Conservation (phyloP, 495 filamentous ascomycete genomes). For the Lentithecium fluviatile region DNA sequence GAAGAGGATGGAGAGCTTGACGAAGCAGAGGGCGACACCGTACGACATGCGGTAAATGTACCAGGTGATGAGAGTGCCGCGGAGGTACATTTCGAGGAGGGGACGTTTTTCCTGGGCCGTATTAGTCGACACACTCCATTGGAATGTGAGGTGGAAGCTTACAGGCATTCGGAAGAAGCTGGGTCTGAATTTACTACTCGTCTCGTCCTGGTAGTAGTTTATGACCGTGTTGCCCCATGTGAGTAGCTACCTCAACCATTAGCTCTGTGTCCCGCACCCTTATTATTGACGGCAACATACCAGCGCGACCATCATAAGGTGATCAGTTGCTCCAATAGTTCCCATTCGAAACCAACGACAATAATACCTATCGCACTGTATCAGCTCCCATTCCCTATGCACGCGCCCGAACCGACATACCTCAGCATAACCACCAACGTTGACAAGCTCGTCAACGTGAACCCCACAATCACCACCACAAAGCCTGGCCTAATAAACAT, state of each 20-base stretch:
- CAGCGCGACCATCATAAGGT: conserved; percentile 27
- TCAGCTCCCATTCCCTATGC: neutral
- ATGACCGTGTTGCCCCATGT: conserved; percentile 32
- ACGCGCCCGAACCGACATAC: conserved; percentile 6
- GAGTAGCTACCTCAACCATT: conserved; percentile 1
- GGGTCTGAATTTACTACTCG: conserved; percentile 12
- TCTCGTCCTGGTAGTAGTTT: conserved; percentile 28
- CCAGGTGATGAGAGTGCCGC: conserved; percentile 28
- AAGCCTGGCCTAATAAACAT: conserved; percentile 23
- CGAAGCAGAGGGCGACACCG: conserved; percentile 17
- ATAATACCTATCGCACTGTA: conserved; percentile 20
- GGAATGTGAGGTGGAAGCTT: neutral
- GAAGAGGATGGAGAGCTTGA: conserved; percentile 34
- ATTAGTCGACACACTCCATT: neutral
- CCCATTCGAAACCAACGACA: conserved; percentile 33
- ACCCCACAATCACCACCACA: conserved; percentile 27
- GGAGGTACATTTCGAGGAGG: conserved; percentile 4
- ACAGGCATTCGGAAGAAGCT: conserved; percentile 18
- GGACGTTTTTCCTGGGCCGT: conserved; percentile 18
- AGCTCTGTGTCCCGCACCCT: too few species aligned
- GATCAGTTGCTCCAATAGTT: conserved; percentile 23
- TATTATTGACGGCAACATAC: neutral
- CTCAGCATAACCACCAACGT: conserved; percentile 29
- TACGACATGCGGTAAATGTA: conserved; percentile 27
- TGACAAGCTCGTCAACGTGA: conserved; percentile 29